Base-by-base conservation (phyloP, 192 early-diverging fungal genomes). In the Gorgonomyces haynaldii region DNA sequence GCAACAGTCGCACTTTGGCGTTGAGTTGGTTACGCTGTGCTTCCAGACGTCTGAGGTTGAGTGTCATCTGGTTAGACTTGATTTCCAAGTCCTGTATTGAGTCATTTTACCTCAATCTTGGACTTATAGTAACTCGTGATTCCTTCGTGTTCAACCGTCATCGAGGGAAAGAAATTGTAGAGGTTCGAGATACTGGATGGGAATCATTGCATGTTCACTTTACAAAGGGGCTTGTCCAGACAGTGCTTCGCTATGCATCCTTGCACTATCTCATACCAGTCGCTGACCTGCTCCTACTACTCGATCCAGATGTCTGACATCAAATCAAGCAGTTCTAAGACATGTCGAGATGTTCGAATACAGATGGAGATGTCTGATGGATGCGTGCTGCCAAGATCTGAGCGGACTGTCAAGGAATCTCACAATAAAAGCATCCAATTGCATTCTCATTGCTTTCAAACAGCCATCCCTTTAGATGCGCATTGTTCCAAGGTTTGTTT, bases 1-100 rank as follows among this genome's bases (percentile, higher is more conserved):
- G 81, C 23, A 98, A 75, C 37, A 95, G 71, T 37, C 95, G 88
- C 9, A 98, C 95, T 80, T 91, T 91, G 15, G 92, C 81, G 50
- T 98, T 98, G 46, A 98, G 69, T 49, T 88, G 82, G 66, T 98
- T 98, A 42, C 95, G 79, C 66, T 98, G 95, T 2, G 95, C 95
- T 72, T 98, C 95, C 22, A 98, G 78, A 64, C 95, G 92, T 38
- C 92, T 78, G 54, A 98, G 72, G 69, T 98, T 93, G 64, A 93
- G 91, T 7, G 89, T 85, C 69, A 86, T 91, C 53, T 83, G 72
- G 45, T 85, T 81, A 68, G 85, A 91, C 46, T 81, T 73, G 34
- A 83, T 78, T 57, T 96, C 93, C 4, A 86, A 76, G 52, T 88
- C 82, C 65, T 96, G 53, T 6, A 10, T 34, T 49, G 3, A 55